Evolutionary conservation across 2,329 filamentous ascomycete genomes (phyloP), one percentile per base, ranked within the genome.

Genomic region (Colletotrichum orchidophilum): DNA sequence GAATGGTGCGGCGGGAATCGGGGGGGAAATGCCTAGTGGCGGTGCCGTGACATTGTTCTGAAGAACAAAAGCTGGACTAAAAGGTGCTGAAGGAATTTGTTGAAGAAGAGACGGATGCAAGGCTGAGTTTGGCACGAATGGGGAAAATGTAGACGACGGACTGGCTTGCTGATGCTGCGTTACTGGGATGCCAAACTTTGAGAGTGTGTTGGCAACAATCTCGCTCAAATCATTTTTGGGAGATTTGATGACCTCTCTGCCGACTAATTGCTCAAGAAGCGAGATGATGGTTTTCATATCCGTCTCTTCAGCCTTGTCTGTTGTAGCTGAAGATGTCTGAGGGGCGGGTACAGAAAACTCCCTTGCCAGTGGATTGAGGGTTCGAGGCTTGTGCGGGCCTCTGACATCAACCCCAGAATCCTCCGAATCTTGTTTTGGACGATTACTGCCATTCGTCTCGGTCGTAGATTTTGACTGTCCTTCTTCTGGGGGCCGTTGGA

Each of bases 351-450:
- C 49, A 5, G 54, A 42, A 49, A 72, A 72, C 21, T 72, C 70
- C 61, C 65, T 70, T 49, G 70, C 70, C n/a, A 70, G 33, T 21
- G 70, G 70, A 50, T 72, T 72, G 11, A 72, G 66, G 42, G 54
- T 42, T 24, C 49, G 59, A 35, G 35, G 13, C 29, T 72, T 72
- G 35, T 52, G 21, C 11, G 66, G 46, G 35, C 60, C 60, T 50
- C 55, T 33, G 54, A 50, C 24, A 24, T 70, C 66, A 15, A 66
- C 15, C 26, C 60, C 54, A 50, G 66, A 71, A 35, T 66, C 54
- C 4, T 31, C 57, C 18, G 67, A 67, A 35, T 59, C 53, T 31
- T 71, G 58, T 21, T 31, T 63, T n/a, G 42, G 31, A 5, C 64
- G 64, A 13, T 59, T 39, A 7, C 6, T 27, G 2, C 11, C 26